Base-by-base conservation (phyloP, 2,329 filamentous ascomycete species). In the Alternaria arborescens region DNA sequence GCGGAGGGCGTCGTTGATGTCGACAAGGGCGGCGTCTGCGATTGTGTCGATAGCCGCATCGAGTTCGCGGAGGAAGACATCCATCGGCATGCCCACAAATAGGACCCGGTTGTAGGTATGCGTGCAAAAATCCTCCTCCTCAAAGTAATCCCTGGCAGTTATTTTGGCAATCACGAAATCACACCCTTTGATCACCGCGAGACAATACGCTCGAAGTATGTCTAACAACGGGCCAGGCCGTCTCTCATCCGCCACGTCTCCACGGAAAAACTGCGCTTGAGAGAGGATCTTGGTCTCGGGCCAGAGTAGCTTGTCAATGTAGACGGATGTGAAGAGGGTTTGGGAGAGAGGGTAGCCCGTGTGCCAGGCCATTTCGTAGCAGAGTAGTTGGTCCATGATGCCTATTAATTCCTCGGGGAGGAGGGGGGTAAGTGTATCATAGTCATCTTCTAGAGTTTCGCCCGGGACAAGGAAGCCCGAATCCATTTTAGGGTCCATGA, bases 401-500 rank as follows among this genome's bases (percentile, higher is more conserved):
- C 95, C 94, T 55, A 99, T 82, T 1, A 97, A 87, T 78, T 99
- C 90, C 69, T 91, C 88, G 0, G 93, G 91, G 14, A 89, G 82
- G 41, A 97, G 81, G 7, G 86, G 82, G 47, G 84, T 83, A 43
- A 87, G 82, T 41, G 93, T 87, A 72, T 97, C 90, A 78, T 94
- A 97, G 52, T 91, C 86, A 65, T 94, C 90, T 61, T 97, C 92
- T 34, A 94, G 86, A n/a, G 89, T 88, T 72, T 97, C 92, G 30
- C 89, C 91, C 8, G 90, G 87, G 20, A 88, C 85, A 7, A 96
- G 83, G 67, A 90, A 93, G 28, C 95, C 95, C 74, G 93, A 97
- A 79, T 99, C 95, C 95, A 99, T 99, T 80, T 98, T 99, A 1
- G 92, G 89, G 74, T 99, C 95, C 92, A 97, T 97, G 71, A 99